Conservation (phyloP, 2,329 filamentous ascomycete genomes). For the Pseudogymnoascus sp. region DNA sequence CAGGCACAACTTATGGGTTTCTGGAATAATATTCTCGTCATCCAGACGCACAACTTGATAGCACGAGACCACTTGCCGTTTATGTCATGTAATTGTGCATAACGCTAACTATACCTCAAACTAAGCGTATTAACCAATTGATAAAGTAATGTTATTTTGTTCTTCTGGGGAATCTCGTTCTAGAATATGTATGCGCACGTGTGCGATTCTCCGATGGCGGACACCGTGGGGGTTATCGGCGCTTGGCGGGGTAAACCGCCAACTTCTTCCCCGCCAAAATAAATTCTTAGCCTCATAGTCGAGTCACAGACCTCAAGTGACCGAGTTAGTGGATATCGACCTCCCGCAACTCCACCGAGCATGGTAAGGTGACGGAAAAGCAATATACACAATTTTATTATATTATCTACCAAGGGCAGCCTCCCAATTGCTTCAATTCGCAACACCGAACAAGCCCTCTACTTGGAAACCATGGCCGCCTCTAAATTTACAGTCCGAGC, state of each 20-base stretch:
- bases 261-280: neutral
- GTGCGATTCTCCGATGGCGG: neutral
- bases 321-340: neutral
- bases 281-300: constrained; percentile 2
- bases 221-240: neutral
- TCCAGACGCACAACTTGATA: neutral
- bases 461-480: neutral
- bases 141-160: neutral
- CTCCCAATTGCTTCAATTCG: neutral
- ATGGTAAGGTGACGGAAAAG: neutral
- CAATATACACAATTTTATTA: neutral
- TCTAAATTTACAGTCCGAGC: constrained; percentile 60
- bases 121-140: neutral
- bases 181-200: neutral
- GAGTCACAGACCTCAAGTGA: constrained; percentile 2
- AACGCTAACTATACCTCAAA: neutral
- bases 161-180: neutral
- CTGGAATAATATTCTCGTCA: neutral
- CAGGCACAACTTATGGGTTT: neutral
- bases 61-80: neutral
- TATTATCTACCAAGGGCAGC: neutral
- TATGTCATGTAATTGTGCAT: neutral
- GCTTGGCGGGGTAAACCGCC: neutral
- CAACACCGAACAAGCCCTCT: neutral
- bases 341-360: neutral